phyloP scores from a whole-genome alignment of 805 yeast genomes.

The Torulaspora franciscae region DNA sequence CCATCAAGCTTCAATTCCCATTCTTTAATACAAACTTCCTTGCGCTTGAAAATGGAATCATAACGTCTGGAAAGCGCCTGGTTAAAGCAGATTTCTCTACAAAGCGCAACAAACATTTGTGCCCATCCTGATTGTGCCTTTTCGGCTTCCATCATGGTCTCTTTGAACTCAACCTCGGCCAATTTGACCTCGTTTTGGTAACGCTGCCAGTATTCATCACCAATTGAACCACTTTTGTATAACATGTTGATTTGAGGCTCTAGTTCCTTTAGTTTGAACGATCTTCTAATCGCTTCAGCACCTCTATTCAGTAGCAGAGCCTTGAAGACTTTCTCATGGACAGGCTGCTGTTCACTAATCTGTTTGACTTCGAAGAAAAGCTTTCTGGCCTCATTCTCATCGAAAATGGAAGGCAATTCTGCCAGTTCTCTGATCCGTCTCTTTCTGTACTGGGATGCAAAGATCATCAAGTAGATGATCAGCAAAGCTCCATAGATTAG shows the following conservation, averaged over 20 bases:
- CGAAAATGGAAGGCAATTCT: conserved; percentile 67
- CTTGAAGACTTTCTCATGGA: conserved; percentile 73
- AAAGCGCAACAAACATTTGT: conserved; percentile 63
- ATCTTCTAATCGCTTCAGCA: conserved; percentile 82
- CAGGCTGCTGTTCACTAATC: conserved; percentile 40
- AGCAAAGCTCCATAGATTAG: conserved; percentile 67
- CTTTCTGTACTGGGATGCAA: conserved; percentile 65
- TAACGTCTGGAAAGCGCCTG: conserved; percentile 82
- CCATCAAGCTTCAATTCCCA: conserved; percentile 33
- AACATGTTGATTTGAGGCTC: conserved; percentile 64
- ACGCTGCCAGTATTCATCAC: conserved; percentile 82
- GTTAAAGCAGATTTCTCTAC: conserved; percentile 88
- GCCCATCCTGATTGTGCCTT: conserved; percentile 74
- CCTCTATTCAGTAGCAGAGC: conserved; percentile 66
- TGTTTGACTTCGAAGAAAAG: conserved; percentile 56
- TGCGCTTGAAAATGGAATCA: conserved; percentile 39
- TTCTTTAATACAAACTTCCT: conserved; percentile 28
- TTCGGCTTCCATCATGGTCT: conserved; percentile 71
- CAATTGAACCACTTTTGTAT: conserved; percentile 84
- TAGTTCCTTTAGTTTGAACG: conserved; percentile 74
- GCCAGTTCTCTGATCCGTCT: conserved; percentile 47
- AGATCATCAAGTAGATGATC: conserved; percentile 58
- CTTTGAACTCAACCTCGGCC: conserved; percentile 76
- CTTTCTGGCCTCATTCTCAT: conserved; percentile 58
- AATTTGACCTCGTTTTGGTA: conserved; percentile 71